A percentile compares a stretch with the other conserved stretches of the same genome.
Evolutionary conservation across 306 rosid genomes (phyloP).

Genomic region (Vigna nakashimae): DNA sequence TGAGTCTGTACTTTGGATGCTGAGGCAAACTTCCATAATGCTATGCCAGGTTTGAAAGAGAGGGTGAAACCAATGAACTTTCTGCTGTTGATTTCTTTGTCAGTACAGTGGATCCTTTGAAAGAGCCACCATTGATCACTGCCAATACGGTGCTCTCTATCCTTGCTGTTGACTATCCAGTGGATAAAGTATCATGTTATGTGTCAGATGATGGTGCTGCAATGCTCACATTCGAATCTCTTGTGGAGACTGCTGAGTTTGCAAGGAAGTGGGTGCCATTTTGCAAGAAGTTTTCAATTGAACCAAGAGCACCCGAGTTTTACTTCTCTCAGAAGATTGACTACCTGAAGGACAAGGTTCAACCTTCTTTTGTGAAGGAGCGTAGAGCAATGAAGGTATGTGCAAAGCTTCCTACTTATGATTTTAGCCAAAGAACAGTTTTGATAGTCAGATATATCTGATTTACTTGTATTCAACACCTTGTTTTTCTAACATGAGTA

Average conservation of each 20-base stretch:
- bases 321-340: slow-evolving; percentile 99
- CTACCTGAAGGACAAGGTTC: slow-evolving; percentile 91
- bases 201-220: slow-evolving; percentile 99
- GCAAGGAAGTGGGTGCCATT: slow-evolving; percentile 97
- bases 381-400: slow-evolving; percentile 98
- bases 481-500: slow-evolving; percentile 8
- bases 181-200: slow-evolving; percentile 94
- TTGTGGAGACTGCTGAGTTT: slow-evolving; percentile 93
- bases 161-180: slow-evolving; percentile 96
- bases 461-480: slow-evolving; percentile 1
- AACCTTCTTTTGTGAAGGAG: slow-evolving; percentile 97
- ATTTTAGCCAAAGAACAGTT: not conserved
- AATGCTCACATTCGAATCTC: slow-evolving; percentile 92
- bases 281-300: slow-evolving; percentile 88
- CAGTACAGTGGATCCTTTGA: slow-evolving; percentile 98
- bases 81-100: slow-evolving; percentile 98
- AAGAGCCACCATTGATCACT: slow-evolving; percentile 96
- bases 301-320: slow-evolving; percentile 98
- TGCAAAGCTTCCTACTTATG: slow-evolving; percentile 32
- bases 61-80: slow-evolving; percentile 82
- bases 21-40: slow-evolving; percentile 34
- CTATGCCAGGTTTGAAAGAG: slow-evolving; percentile 83
- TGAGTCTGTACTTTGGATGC: slow-evolving; percentile 31
- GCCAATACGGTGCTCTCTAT: slow-evolving; percentile 97
- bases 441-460: slow-evolving; percentile 20